A percentile compares a stretch with the other conserved stretches of the same genome.
Conservation (phyloP, 306 rosid genomes). For the Myrica gale region DNA sequence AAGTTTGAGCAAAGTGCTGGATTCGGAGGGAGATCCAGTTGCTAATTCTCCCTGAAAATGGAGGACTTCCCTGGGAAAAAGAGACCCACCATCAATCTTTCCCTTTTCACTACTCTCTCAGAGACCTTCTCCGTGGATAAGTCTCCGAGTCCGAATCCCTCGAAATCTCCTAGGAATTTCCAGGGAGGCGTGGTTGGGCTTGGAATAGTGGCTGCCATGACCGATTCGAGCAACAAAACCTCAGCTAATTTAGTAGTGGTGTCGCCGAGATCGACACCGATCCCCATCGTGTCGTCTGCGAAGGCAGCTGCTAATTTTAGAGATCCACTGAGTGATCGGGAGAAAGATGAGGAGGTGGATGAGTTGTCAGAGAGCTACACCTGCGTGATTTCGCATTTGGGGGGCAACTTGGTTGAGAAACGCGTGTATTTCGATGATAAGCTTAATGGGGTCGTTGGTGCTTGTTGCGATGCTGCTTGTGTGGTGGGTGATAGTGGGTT, state of each 20-base stretch:
- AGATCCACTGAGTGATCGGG: constrained; percentile 28
- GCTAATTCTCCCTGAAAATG: constrained; percentile 25
- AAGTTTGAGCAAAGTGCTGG: not conserved
- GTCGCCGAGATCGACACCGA: constrained; percentile 47
- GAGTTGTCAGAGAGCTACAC: constrained; percentile 54
- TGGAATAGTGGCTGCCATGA: constrained; percentile 74
- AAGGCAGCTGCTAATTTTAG: constrained; percentile 65
- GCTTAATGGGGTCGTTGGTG: constrained; percentile 24
- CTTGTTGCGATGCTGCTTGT: not conserved
- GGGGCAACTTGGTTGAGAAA: constrained; percentile 34
- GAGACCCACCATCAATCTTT: constrained; percentile 40
- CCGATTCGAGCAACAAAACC: constrained; percentile 26
- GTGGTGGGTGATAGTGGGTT: constrained; percentile 22
- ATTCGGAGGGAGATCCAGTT: constrained; percentile 14
- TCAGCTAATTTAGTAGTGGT: constrained; percentile 7
- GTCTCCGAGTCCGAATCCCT: constrained; percentile 15
- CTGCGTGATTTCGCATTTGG: constrained; percentile 54
- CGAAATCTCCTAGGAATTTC: constrained; percentile 47
- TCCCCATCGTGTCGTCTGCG: constrained; percentile 62
- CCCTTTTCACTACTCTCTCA: constrained; percentile 45
- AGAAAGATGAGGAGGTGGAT: constrained; percentile 36
- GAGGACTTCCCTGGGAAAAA: constrained; percentile 34
- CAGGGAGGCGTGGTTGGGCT: constrained; percentile 62
- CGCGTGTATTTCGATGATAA: constrained; percentile 45
- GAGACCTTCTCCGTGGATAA: constrained; percentile 38